phyloP scores from a whole-genome alignment of 2,329 filamentous ascomycete species.

The Paraphoma sp. region DNA sequence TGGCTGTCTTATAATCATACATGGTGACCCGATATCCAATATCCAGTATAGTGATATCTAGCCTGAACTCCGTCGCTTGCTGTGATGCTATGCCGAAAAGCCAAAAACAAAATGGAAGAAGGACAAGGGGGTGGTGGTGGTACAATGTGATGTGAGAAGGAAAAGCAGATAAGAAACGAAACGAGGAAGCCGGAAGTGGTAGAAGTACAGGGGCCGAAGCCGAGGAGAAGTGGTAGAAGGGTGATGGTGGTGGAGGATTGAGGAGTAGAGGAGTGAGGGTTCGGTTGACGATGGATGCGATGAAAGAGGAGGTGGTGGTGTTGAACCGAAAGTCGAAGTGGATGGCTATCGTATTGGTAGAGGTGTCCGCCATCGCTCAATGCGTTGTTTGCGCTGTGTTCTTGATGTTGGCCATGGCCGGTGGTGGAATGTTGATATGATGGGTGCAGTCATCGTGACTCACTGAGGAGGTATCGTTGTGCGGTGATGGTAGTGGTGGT shows the following conservation, averaged over 20 bases:
- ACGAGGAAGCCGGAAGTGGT: too few species aligned
- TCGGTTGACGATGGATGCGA: background rate
- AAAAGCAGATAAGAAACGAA: too few species aligned
- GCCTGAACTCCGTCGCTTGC: constrained; percentile 19
- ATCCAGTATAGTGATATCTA: background rate
- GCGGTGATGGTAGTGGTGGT: constrained; percentile 12
- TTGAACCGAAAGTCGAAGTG: background rate
- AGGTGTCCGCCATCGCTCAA: constrained; percentile 32
- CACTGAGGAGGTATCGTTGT: constrained; percentile 5
- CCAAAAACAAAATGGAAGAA: background rate
- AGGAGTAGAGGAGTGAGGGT: too few species aligned
- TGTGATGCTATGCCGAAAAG: constrained; percentile 9
- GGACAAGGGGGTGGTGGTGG: background rate
- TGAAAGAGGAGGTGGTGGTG: background rate
- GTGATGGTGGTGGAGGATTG: background rate
- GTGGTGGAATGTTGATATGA: constrained; percentile 8
- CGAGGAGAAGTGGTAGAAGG: background rate
- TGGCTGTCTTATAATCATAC: background rate
- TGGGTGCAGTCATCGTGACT: constrained; percentile 6
- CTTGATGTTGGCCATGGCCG: constrained; percentile 16
- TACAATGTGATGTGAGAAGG: background rate
- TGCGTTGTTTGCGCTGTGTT: constrained; percentile 34
- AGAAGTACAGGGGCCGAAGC: constrained; percentile 4
- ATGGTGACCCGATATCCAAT: background rate
- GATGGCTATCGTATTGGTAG: background rate